Evolutionary conservation across 345 rosid species (phyloP).

Genomic region (Gossypium thurberi): DNA sequence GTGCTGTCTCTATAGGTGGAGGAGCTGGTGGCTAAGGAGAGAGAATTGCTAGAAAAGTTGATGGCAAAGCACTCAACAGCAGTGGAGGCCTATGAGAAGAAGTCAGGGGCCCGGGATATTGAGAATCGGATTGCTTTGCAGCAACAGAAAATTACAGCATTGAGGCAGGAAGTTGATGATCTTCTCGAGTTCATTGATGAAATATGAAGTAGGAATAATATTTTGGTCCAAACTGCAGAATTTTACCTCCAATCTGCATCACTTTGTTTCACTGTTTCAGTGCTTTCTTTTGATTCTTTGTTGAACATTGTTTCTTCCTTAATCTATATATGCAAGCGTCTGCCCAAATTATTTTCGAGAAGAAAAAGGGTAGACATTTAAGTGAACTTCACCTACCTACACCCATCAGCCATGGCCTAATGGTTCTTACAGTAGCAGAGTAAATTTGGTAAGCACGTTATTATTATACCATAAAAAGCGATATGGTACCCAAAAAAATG

Average conservation of each 20-base stretch:
- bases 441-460: too few species aligned
- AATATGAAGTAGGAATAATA: conserved; percentile 28
- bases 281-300: not conserved
- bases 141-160: conserved; percentile 56
- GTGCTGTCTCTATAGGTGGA: conserved; percentile 52
- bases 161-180: conserved; percentile 86
- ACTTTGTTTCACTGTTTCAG: not conserved
- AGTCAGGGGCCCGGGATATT: conserved; percentile 57
- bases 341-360: not conserved
- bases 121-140: conserved; percentile 64
- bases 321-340: not conserved
- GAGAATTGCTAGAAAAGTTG: conserved; percentile 76
- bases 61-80: conserved; percentile 51
- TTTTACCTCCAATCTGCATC: not conserved
- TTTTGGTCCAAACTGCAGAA: not conserved
- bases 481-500: not conserved
- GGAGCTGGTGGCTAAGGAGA: conserved; percentile 75
- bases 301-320: not conserved
- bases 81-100: conserved; percentile 68
- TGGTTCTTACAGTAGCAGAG: too few species aligned
- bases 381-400: too few species aligned
- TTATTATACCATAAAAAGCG: too few species aligned
- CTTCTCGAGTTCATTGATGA: conserved; percentile 73
- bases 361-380: too few species aligned
- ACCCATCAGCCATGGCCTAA: too few species aligned